phyloP scores from a whole-genome alignment of 306 rosid genomes.

The Sphenostylis stenocarpa region DNA sequence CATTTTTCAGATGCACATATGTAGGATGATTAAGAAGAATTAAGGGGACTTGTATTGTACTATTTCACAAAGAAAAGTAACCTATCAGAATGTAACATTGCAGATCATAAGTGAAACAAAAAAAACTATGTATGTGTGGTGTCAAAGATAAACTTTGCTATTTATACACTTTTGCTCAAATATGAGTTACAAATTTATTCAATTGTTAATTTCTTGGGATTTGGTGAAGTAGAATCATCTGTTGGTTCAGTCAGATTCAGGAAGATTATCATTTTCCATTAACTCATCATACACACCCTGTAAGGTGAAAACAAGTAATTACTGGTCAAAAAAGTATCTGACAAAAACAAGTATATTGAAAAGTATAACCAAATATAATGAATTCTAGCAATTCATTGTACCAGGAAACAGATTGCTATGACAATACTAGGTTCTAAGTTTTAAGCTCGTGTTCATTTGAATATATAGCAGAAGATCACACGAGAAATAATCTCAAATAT shows the following conservation, averaged over 20 bases:
- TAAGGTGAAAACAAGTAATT: background rate
- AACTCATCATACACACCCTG: background rate
- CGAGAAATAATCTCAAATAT: background rate
- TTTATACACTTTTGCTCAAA: background rate
- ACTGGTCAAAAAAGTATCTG: background rate
- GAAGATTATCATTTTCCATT: background rate
- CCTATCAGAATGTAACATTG: background rate
- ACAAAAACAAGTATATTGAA: background rate
- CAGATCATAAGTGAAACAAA: too few relatives aligned
- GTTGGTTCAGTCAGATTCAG: background rate
- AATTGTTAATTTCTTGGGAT: background rate
- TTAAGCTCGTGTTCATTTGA: background rate
- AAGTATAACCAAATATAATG: too few relatives aligned
- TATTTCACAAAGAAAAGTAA: background rate
- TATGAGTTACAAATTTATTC: background rate
- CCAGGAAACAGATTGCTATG: background rate
- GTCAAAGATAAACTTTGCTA: background rate
- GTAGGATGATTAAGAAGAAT: too few relatives aligned
- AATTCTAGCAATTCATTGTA: background rate
- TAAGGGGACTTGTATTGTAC: background rate
- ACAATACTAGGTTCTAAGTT: background rate
- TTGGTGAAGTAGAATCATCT: background rate
- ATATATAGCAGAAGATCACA: background rate
- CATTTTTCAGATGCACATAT: too few relatives aligned
- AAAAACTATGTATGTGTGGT: too few relatives aligned